Evolutionary conservation across 2,329 filamentous ascomycete species (phyloP).

Genomic region (Ophiostoma angusticollis): DNA sequence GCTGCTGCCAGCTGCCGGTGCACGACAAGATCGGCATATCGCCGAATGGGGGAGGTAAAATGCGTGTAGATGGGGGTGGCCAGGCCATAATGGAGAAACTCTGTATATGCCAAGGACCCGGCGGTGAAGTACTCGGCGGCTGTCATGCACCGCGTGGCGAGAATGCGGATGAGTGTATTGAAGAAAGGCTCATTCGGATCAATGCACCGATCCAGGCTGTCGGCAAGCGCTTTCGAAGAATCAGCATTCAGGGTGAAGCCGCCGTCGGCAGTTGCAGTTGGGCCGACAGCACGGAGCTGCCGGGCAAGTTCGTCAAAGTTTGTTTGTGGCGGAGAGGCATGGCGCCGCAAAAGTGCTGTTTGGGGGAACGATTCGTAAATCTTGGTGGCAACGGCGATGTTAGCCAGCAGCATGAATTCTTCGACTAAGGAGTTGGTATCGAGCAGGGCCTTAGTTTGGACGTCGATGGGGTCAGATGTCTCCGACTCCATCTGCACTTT

Average conservation of each 20-base stretch:
- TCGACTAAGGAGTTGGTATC: constrained; percentile 97
- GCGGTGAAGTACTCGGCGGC: constrained; percentile 97
- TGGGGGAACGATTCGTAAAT: constrained; percentile 90
- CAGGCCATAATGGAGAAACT: constrained; percentile 94
- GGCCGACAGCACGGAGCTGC: constrained; percentile 57
- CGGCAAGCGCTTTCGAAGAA: constrained; percentile 83
- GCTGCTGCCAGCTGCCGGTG: constrained; percentile 71
- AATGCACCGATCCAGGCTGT: constrained; percentile 75
- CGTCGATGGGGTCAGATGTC: constrained; percentile 88
- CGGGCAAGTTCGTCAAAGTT: constrained; percentile 92
- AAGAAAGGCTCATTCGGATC: constrained; percentile 82
- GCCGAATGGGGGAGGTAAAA: constrained; percentile 92
- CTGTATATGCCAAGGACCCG: constrained; percentile 80
- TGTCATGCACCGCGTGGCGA: constrained; percentile 98
- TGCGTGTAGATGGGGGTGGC: constrained; percentile 97
- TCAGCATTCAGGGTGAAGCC: constrained; percentile 69
- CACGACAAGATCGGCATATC: constrained; percentile 91
- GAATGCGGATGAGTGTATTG: constrained; percentile 94
- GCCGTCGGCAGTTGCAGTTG: constrained; percentile 39
- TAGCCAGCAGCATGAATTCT: constrained; percentile 98
- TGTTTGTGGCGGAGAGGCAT: constrained; percentile 82
- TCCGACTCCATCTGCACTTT: constrained; percentile 92
- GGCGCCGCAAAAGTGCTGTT: constrained; percentile 83
- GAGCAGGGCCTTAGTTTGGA: constrained; percentile 87
- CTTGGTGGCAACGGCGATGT: constrained; percentile 81